These are phyloP conservation scores for Populus euphratica DNA, from an alignment of 345 rosid genomes.

Conservation along the genomic window DNA sequence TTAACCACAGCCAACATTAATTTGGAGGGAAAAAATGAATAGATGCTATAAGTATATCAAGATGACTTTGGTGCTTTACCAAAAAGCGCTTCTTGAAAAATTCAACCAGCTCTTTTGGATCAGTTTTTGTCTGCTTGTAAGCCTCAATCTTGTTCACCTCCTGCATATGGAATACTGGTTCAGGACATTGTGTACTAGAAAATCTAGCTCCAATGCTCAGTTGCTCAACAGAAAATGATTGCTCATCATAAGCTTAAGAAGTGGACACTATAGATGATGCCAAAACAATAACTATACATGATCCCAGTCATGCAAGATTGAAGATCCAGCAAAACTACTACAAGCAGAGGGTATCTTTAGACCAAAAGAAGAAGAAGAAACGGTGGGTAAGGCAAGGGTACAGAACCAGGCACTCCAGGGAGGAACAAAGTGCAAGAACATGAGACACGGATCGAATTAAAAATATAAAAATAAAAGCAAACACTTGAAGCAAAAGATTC, in stretches of 20 bases:
- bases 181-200: neutral
- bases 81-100: constrained; percentile 41
- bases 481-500: neutral
- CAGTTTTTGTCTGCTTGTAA: constrained; percentile 58
- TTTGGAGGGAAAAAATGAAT: neutral
- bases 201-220: neutral
- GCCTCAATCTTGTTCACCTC: constrained; percentile 68
- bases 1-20: neutral
- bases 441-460: neutral
- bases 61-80: constrained; percentile 30
- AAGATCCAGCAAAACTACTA: neutral
- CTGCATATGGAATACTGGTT: constrained; percentile 31
- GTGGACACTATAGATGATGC: neutral
- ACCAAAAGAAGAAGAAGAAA: neutral
- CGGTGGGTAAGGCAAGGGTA: neutral
- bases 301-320: too few relatives aligned
- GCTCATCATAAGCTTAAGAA: neutral
- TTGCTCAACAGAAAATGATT: neutral
- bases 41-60: neutral
- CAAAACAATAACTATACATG: neutral
- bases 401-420: neutral
- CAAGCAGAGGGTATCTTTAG: neutral
- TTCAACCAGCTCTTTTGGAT: constrained; percentile 48
- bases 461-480: neutral
- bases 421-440: neutral